phyloP scores from a whole-genome alignment of 495 filamentous ascomycete genomes.

The Extremus antarcticus region DNA sequence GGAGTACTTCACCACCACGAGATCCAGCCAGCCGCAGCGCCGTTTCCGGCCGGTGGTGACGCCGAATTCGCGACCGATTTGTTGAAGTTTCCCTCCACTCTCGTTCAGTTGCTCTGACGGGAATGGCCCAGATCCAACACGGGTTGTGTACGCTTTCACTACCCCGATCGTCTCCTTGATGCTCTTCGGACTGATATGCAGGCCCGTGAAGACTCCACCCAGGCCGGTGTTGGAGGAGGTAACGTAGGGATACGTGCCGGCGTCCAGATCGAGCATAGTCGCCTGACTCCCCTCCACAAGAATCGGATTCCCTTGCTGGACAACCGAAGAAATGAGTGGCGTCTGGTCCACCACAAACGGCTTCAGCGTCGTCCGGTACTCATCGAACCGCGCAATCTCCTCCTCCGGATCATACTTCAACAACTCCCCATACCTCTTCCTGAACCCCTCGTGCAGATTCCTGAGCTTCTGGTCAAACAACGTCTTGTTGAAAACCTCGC shows the following conservation, averaged over 20 bases:
- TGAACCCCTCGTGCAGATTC: slow-evolving; percentile 52
- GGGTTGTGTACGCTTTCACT: slow-evolving; percentile 62
- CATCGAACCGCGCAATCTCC: slow-evolving; percentile 62
- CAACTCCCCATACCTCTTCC: slow-evolving; percentile 64
- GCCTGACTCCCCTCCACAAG: slow-evolving; percentile 85
- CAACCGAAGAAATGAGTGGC: slow-evolving; percentile 43
- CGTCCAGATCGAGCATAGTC: slow-evolving; percentile 65
- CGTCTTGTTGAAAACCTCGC: slow-evolving; percentile 63
- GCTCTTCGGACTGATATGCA: slow-evolving; percentile 44
- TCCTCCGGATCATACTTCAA: slow-evolving; percentile 67
- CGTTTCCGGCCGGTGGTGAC: slow-evolving; percentile 76
- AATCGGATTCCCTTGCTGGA: slow-evolving; percentile 48
- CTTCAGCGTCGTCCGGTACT: slow-evolving; percentile 56
- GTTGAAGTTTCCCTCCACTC: slow-evolving; percentile 53
- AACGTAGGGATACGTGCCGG: slow-evolving; percentile 76
- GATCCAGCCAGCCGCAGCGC: slow-evolving; percentile 82
- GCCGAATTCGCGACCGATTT: slow-evolving; percentile 57
- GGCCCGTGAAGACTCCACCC: slow-evolving; percentile 66
- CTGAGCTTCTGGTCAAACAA: slow-evolving; percentile 65
- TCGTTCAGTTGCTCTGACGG: slow-evolving; percentile 68
- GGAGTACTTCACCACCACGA: slow-evolving; percentile 73
- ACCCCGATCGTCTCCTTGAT: slow-evolving; percentile 67
- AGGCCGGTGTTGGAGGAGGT: slow-evolving; percentile 48
- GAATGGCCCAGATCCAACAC: slow-evolving; percentile 74
- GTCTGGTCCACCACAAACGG: slow-evolving; percentile 62